Evolutionary conservation across 768 basidiomycete species (phyloP), one percentile per base, ranked within the genome.

Genomic region (Calocera cornea): DNA sequence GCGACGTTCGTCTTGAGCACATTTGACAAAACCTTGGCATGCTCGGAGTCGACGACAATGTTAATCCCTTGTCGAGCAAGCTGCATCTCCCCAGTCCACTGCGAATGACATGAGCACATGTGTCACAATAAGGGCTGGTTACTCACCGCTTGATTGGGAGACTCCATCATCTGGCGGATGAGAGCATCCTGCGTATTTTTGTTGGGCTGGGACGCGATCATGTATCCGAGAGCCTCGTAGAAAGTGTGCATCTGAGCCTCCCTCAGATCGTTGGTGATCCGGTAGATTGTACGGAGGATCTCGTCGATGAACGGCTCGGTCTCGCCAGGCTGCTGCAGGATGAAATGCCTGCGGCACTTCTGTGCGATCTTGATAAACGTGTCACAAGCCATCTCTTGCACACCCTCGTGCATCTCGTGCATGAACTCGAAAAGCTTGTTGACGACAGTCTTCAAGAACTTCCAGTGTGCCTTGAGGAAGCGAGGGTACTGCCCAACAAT

Each of bases 311-410:
- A 99, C 1, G 97, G 97, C 74, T 99, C 97, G 66, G 86, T 86
- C 77, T 99, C 97, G 68, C 93, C 93, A 10, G 93, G 88, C 76
- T 99, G 97, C 74, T 95, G 92, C 89, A 98, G 93, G 68, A 99
- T 93, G 73, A 99, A 99, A 77, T 99, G 97, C 66, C 95, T 84
- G 44, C 94, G 84, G 76, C 95, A 98, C 77, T 98, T 99, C 76
- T 99, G 97, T 27, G 97, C 93, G 72, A 99, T 99, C 79, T 98
- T 99, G 81, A 99, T 98, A 79, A 99, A 99, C 0, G 97, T 99
- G 76, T 99, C 97, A 78, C 97, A 99, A 54, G 97, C 97, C 97
- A 99, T 99, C 79, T 99, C 97, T 77, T 99, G 97, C 12, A 99
- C 97, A 80, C 95, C 94, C 81, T 99, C 97, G 74, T 99, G 95